Percentiles rank a stretch among this genome's conserved stretches.
Evolutionary conservation across 768 basidiomycete species (phyloP).

Genomic region (Boletus rex-veris): DNA sequence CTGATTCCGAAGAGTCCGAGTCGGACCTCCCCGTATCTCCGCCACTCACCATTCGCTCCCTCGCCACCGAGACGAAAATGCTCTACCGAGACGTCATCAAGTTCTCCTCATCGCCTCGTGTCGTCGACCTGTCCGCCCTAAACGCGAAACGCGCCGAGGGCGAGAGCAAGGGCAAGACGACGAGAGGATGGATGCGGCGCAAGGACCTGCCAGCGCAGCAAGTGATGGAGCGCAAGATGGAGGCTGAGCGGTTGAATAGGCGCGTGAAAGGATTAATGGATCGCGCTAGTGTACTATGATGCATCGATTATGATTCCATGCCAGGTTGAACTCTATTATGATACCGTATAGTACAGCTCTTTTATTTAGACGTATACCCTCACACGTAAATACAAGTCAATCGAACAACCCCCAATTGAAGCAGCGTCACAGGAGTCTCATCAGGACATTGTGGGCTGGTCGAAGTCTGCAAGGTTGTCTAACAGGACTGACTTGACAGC

Average conservation of each 20-base stretch:
- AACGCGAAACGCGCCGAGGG: constrained; percentile 50
- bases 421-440: too few species aligned
- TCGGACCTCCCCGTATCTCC: constrained; percentile 42
- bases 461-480: too few species aligned
- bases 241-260: constrained; percentile 68
- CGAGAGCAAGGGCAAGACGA: constrained; percentile 41
- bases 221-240: constrained; percentile 69
- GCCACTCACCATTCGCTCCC: constrained; percentile 56
- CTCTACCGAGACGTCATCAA: constrained; percentile 87
- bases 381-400: too few species aligned
- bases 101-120: constrained; percentile 76
- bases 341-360: too few species aligned
- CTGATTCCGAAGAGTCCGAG: constrained; percentile 64
- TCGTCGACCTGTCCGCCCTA: constrained; percentile 77
- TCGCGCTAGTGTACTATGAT: constrained; percentile 43
- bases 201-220: constrained; percentile 82
- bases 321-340: too few species aligned
- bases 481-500: too few species aligned
- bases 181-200: constrained; percentile 72
- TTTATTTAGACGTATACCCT: too few species aligned
- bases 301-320: neutral
- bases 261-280: constrained; percentile 70
- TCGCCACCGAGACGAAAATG: constrained; percentile 79
- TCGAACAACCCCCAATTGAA: too few species aligned
- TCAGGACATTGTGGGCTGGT: too few species aligned